These are phyloP conservation scores for Lodderomyces orthopsilosis DNA, from an alignment of 1,139 yeast genomes.

Conservation along the genomic window DNA sequence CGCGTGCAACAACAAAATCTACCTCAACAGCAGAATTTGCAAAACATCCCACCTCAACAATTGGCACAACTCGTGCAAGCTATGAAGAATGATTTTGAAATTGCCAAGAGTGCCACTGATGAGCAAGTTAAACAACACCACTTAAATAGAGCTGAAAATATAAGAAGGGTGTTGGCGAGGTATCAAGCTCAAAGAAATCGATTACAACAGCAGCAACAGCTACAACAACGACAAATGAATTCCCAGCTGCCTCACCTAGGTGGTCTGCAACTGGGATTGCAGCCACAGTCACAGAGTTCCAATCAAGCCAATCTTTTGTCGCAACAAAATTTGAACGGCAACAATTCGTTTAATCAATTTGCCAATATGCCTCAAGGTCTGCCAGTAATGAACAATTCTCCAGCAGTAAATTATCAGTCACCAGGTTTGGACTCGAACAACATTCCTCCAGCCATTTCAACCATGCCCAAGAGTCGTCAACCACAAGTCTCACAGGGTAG, in stretches of 20 bases:
- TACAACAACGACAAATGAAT: constrained; percentile 10
- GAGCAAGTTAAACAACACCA: constrained; percentile 70
- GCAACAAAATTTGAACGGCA: constrained; percentile 8
- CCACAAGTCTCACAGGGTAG: background rate
- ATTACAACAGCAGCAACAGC: constrained; percentile 14
- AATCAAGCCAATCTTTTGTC: constrained; percentile 14
- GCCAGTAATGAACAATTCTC: constrained; percentile 13
- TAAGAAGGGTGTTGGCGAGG: constrained; percentile 47
- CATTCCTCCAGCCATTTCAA: constrained; percentile 11
- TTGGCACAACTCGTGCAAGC: constrained; percentile 59
- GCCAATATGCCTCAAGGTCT: constrained; percentile 6
- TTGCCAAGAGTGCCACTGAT: constrained; percentile 55
- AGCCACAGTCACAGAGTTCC: constrained; percentile 12
- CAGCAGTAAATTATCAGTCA: constrained; percentile 11
- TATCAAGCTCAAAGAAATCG: constrained; percentile 42
- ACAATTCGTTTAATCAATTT: constrained; percentile 2
- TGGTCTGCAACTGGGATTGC: constrained; percentile 9
- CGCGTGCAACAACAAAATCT: background rate
- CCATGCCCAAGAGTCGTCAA: background rate
- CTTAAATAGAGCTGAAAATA: constrained; percentile 63
- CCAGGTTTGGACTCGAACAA: constrained; percentile 10
- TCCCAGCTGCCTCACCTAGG: constrained; percentile 8
- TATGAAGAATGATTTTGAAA: constrained; percentile 59
- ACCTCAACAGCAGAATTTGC: constrained; percentile 9
- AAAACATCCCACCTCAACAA: constrained; percentile 49